phyloP scores from a whole-genome alignment of 306 rosid genomes.

The Cicer judaicum region DNA sequence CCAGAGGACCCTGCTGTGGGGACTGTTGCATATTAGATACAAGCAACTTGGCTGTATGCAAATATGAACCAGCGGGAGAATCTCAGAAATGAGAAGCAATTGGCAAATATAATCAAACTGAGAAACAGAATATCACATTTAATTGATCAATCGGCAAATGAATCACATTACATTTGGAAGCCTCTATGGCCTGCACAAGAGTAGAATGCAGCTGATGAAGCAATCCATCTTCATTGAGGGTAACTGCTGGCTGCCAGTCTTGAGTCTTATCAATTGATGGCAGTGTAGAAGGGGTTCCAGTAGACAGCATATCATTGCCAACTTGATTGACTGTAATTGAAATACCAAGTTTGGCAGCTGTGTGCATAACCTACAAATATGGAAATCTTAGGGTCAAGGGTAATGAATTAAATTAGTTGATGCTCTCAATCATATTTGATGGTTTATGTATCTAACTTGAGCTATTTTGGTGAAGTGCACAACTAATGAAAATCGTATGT shows the following conservation, averaged over 20 bases:
- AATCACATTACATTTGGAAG: conserved; percentile 66
- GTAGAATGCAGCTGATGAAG: conserved; percentile 83
- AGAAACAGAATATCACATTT: conserved; percentile 30
- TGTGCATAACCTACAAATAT: conserved; percentile 70
- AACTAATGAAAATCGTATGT: conserved; percentile 27
- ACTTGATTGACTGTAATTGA: conserved; percentile 73
- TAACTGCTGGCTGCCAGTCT: conserved; percentile 81
- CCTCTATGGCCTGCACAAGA: conserved; percentile 79
- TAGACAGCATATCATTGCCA: conserved; percentile 65
- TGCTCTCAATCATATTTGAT: conserved; percentile 18
- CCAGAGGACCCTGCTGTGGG: conserved; percentile 68
- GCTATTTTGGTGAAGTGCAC: conserved; percentile 3
- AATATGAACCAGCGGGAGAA: conserved; percentile 39
- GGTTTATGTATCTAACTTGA: conserved; percentile 33
- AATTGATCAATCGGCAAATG: conserved; percentile 32
- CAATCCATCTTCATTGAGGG: conserved; percentile 86
- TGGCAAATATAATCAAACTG: conserved; percentile 35
- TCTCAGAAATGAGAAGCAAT: conserved; percentile 40
- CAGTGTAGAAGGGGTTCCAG: conserved; percentile 58
- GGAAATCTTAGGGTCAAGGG: conserved; percentile 35
- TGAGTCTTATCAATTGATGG: conserved; percentile 68
- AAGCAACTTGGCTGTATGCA: conserved; percentile 63
- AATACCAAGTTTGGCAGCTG: conserved; percentile 83
- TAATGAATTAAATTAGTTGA: conserved; percentile 28
- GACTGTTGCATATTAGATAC: conserved; percentile 60